These are phyloP conservation scores for Fulvia fulva DNA, from an alignment of 2,329 filamentous ascomycete species.

Conservation along the genomic window DNA sequence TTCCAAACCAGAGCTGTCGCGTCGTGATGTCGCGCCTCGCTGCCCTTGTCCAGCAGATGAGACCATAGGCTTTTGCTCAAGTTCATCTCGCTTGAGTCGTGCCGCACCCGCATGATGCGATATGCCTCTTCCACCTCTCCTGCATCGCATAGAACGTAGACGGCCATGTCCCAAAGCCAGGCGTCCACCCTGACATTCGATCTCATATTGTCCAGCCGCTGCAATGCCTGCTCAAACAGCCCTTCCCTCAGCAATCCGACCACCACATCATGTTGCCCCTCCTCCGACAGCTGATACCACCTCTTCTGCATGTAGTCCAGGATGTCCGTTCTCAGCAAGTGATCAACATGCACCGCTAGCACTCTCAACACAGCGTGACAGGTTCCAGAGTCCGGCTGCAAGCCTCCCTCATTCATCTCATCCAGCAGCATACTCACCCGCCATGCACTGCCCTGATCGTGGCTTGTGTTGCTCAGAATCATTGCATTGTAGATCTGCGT, in stretches of 20 bases:
- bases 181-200: slow-evolving; percentile 53
- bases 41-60: slow-evolving; percentile 72
- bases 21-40: slow-evolving; percentile 55
- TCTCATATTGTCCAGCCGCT: slow-evolving; percentile 64
- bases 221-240: slow-evolving; percentile 75
- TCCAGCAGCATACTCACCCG: slow-evolving; percentile 61
- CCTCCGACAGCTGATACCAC: slow-evolving; percentile 63
- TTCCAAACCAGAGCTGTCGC: slow-evolving; percentile 70
- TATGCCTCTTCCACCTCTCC: slow-evolving; percentile 76
- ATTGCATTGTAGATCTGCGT: slow-evolving; percentile 67
- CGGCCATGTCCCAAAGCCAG: slow-evolving; percentile 77
- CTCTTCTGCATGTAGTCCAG: slow-evolving; percentile 68
- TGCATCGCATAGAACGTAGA: slow-evolving; percentile 67
- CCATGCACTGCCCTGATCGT: slow-evolving; percentile 60
- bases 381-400: slow-evolving; percentile 62
- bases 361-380: slow-evolving; percentile 71
- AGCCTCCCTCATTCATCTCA: slow-evolving; percentile 62
- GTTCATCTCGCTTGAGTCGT: slow-evolving; percentile 37
- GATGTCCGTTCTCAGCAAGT: slow-evolving; percentile 67
- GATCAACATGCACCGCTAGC: slow-evolving; percentile 81
- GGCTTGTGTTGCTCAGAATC: slow-evolving; percentile 66
- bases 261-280: slow-evolving; percentile 63
- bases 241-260: slow-evolving; percentile 74
- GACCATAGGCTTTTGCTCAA: slow-evolving; percentile 61
- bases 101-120: slow-evolving; percentile 59